Percentiles rank a stretch among this genome's conserved stretches.
phyloP scores from a whole-genome alignment of 768 basidiomycete species.

The Boletus eberwhitei region DNA sequence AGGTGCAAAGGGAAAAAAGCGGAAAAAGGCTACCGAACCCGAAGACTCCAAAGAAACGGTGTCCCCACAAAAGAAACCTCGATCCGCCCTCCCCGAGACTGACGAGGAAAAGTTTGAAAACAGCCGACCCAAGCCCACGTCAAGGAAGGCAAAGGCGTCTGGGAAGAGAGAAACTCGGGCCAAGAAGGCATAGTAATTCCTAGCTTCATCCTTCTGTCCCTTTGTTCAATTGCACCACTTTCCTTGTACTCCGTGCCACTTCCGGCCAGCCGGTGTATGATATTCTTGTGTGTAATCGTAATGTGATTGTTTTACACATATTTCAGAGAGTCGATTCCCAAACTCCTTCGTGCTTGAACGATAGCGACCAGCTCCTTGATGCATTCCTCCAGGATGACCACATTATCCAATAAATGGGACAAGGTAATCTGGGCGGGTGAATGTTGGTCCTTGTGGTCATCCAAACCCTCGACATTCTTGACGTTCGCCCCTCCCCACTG shows the following conservation, averaged over 20 bases:
- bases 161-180: constrained; percentile 30
- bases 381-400: constrained; percentile 91
- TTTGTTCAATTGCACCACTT: background rate
- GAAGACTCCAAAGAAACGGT: constrained; percentile 36
- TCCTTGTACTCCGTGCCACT: background rate
- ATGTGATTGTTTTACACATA: constrained; percentile 48
- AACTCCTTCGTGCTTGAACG: constrained; percentile 74
- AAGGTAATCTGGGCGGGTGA: constrained; percentile 57
- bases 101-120: constrained; percentile 64
- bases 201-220: background rate
- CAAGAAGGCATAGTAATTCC: constrained; percentile 36
- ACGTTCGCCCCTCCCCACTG: constrained; percentile 40
- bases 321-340: constrained; percentile 81
- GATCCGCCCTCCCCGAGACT: constrained; percentile 49
- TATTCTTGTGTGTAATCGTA: constrained; percentile 8
- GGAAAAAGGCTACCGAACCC: constrained; percentile 36
- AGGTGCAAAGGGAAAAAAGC: constrained; percentile 51
- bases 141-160: constrained; percentile 41
- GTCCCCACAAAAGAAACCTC: constrained; percentile 51
- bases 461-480: constrained; percentile 16
- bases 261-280: background rate
- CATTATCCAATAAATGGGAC: constrained; percentile 86
- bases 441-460: constrained; percentile 26
- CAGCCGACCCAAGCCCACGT: constrained; percentile 56
- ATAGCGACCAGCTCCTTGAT: constrained; percentile 91